Percentiles rank a stretch among this genome's conserved stretches.
Conservation (phyloP, 495 filamentous ascomycete genomes). For the Coniosporium apollinis region DNA sequence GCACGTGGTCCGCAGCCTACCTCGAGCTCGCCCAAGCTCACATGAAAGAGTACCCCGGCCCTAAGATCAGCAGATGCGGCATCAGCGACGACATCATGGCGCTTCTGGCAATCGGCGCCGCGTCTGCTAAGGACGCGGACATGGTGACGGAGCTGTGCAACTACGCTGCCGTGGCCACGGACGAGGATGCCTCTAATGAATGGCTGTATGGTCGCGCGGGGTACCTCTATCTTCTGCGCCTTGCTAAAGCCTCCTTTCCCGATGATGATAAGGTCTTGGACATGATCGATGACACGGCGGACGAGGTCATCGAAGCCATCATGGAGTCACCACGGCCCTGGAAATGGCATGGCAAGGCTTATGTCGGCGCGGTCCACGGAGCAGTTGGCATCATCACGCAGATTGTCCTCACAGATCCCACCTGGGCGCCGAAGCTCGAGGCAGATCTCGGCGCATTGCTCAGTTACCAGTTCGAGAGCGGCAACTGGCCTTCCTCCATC, state of each 20-base stretch:
- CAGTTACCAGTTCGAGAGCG: constrained; percentile 26
- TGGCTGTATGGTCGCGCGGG: constrained; percentile 45
- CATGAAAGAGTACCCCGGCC: constrained; percentile 27
- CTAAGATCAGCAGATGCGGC: constrained; percentile 30
- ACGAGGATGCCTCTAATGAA: constrained; percentile 28
- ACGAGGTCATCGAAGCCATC: constrained; percentile 29
- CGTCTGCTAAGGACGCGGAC: constrained; percentile 26
- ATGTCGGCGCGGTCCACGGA: constrained; percentile 45
- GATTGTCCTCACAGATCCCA: constrained; percentile 35
- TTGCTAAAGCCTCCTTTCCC: constrained; percentile 22
- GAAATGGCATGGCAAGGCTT: constrained; percentile 41
- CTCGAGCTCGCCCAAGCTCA: constrained; percentile 25
- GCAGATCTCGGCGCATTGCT: constrained; percentile 30
- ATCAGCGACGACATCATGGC: constrained; percentile 38
- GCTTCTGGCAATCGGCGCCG: constrained; percentile 32
- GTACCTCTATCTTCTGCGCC: constrained; percentile 40
- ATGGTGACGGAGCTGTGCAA: constrained; percentile 29
- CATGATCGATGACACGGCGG: constrained; percentile 21
- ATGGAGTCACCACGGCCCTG: constrained; percentile 30
- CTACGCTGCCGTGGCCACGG: constrained; percentile 21
- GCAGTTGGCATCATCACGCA: constrained; percentile 45
- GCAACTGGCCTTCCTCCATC: constrained; percentile 27
- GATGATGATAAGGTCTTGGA: constrained; percentile 19
- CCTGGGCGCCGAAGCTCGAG: constrained; percentile 25
- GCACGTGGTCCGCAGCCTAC: constrained; percentile 31